Percentiles rank a stretch among this genome's conserved stretches.
Evolutionary conservation across 176 grass and related monocot species (phyloP).

Genomic region (Microstegium vimineum): DNA sequence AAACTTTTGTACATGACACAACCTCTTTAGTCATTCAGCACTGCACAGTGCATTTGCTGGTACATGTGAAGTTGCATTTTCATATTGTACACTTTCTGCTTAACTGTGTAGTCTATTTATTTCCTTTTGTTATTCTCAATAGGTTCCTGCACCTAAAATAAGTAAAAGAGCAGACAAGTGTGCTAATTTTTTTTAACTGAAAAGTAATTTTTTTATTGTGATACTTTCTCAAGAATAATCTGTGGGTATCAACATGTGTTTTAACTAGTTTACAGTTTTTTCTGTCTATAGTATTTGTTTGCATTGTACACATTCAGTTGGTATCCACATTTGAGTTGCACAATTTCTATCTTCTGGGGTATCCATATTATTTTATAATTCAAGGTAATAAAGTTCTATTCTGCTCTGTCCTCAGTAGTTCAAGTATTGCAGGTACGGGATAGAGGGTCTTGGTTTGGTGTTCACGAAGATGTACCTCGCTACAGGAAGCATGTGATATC

Average conservation of each 20-base stretch:
- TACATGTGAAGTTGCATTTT: constrained; percentile 8
- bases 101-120: neutral
- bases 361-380: constrained; percentile 15
- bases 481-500: constrained; percentile 64
- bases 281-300: neutral
- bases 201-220: neutral
- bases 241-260: neutral
- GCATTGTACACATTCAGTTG: neutral
- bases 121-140: neutral
- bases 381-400: neutral
- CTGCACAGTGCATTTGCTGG: neutral
- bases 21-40: neutral
- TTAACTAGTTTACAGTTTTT: neutral
- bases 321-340: neutral
- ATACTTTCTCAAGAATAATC: neutral
- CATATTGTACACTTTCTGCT: neutral
- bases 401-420: neutral
- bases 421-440: constrained; percentile 62
- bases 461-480: constrained; percentile 70
- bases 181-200: neutral
- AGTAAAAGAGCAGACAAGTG: neutral
- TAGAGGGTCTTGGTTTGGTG: constrained; percentile 81
- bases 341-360: neutral
- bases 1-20: neutral
- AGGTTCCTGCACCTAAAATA: neutral